A percentile compares a stretch with the other conserved stretches of the same genome.
These are phyloP conservation scores for Begonia loranthoides DNA, from an alignment of 306 rosid genomes.

Conservation along the genomic window DNA sequence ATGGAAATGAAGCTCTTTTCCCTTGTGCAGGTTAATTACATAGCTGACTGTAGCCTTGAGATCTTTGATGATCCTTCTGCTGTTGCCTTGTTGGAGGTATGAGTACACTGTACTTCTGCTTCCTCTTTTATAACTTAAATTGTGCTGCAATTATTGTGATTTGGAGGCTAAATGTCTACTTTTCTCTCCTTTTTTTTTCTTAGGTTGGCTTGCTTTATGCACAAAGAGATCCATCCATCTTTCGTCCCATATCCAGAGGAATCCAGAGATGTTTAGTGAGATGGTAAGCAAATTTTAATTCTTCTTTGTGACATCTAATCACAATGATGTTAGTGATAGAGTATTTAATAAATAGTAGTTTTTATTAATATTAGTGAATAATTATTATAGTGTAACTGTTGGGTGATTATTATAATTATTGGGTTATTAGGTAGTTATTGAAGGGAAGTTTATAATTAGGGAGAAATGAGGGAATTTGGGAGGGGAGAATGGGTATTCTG, in stretches of 20 bases:
- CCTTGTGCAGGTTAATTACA: constrained; percentile 47
- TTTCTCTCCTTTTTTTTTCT: constrained; percentile 7
- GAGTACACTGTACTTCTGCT: not conserved
- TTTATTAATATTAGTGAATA: too few relatives aligned
- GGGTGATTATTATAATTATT: too few relatives aligned
- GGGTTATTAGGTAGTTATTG: too few relatives aligned
- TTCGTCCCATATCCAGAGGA: constrained; percentile 84
- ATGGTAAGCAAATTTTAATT: constrained; percentile 46
- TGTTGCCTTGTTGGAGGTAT: constrained; percentile 63
- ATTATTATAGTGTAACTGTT: too few relatives aligned
- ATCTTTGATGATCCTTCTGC: constrained; percentile 80
- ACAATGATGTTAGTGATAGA: too few relatives aligned
- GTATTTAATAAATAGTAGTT: too few relatives aligned
- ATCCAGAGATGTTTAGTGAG: constrained; percentile 83
- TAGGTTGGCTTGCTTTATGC: constrained; percentile 87
- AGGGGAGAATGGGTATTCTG: too few relatives aligned
- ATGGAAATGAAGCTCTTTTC: not conserved
- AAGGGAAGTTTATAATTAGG: too few relatives aligned
- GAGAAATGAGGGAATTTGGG: too few relatives aligned
- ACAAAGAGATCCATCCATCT: constrained; percentile 77
- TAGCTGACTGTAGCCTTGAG: constrained; percentile 86
- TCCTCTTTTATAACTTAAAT: too few relatives aligned
- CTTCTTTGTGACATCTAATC: constrained; percentile 1
- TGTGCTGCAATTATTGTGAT: too few relatives aligned
- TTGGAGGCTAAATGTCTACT: not conserved